phyloP scores from a whole-genome alignment of 257 asterid genomes.

The Nicotiana obtusifolia region DNA sequence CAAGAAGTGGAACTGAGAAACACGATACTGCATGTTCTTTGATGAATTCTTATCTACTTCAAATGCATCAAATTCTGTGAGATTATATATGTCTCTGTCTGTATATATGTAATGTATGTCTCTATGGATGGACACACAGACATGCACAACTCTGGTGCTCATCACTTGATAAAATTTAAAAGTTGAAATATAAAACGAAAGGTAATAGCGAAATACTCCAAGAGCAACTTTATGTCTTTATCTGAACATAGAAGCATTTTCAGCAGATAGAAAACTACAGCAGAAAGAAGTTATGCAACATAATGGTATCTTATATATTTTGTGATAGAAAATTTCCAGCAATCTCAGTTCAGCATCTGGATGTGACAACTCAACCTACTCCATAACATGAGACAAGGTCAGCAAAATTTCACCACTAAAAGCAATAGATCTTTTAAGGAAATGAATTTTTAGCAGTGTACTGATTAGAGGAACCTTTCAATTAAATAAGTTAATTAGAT shows the following conservation, averaged over 20 bases:
- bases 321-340: conserved; percentile 70
- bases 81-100: neutral
- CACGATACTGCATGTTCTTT: neutral
- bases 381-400: conserved; percentile 18
- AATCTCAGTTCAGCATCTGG: conserved; percentile 66
- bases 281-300: neutral
- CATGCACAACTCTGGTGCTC: neutral
- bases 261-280: neutral
- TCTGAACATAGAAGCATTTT: neutral
- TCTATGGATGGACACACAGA: neutral
- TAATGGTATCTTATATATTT: conserved; percentile 56
- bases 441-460: neutral
- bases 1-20: neutral
- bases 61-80: neutral
- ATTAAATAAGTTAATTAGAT: neutral
- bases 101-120: neutral
- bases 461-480: neutral
- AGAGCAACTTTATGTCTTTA: neutral
- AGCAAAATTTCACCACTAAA: neutral
- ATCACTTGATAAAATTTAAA: neutral
- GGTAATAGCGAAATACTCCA: neutral
- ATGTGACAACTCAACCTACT: conserved; percentile 71
- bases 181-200: neutral
- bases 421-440: neutral
- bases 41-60: neutral